These are phyloP conservation scores for Rickenella mellea DNA, from an alignment of 768 basidiomycete species.

Conservation along the genomic window DNA sequence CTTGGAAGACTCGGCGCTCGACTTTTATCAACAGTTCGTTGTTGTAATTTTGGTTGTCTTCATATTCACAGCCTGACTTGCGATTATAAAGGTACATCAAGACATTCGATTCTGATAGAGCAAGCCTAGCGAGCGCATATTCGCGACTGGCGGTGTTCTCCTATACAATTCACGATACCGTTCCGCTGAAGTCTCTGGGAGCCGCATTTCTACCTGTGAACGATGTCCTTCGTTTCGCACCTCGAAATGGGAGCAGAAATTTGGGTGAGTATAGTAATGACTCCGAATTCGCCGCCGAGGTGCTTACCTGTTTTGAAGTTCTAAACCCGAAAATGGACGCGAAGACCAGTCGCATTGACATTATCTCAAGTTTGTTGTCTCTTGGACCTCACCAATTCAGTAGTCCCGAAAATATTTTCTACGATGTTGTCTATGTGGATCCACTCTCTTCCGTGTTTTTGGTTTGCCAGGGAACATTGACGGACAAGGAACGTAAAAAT, in stretches of 20 bases:
- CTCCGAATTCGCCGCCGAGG: no score
- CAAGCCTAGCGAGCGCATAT: constrained; percentile 23
- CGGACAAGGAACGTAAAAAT: constrained; percentile 3
- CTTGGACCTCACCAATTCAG: constrained; percentile 17
- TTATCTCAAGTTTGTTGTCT: constrained; percentile 14
- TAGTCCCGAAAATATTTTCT: constrained; percentile 12
- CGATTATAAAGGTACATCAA: constrained; percentile 19
- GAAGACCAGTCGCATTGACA: constrained; percentile 19
- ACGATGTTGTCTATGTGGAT: constrained; percentile 23
- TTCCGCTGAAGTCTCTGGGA: no score
- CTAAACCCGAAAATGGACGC: constrained; percentile 9
- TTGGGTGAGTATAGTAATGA: no score
- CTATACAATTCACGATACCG: constrained; percentile 16
- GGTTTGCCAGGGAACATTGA: constrained; percentile 11
- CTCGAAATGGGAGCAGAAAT: no score
- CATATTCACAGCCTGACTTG: constrained; percentile 3
- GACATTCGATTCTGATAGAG: constrained; percentile 21
- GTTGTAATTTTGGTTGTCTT: constrained; percentile 2
- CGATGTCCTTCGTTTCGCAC: no score
- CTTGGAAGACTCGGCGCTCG: no score
- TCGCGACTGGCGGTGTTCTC: constrained; percentile 20
- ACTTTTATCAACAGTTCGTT: no score
- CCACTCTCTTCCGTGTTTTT: constrained; percentile 17
- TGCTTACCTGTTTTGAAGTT: not conserved
- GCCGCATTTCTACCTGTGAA: no score